phyloP scores from a whole-genome alignment of 2,329 filamentous ascomycete species.

The Xylaria hypoxylon region DNA sequence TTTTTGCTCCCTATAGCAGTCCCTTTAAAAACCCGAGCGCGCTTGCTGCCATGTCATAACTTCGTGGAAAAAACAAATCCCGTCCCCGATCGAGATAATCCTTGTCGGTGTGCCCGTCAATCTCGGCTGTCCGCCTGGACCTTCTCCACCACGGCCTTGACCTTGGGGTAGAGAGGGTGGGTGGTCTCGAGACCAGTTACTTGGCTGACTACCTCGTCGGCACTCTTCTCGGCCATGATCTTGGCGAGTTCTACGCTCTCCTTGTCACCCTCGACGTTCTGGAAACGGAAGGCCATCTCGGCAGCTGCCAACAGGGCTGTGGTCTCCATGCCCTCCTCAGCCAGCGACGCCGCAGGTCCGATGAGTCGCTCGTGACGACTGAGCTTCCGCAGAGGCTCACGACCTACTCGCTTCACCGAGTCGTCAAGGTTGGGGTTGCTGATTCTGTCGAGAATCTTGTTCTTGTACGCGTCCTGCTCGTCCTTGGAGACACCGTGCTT shows the following conservation, averaged over 20 bases:
- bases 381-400: constrained; percentile 93
- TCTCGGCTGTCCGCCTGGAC: constrained; percentile 76
- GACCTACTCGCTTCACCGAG: constrained; percentile 92
- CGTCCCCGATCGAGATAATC: constrained; percentile 20
- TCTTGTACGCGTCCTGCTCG: constrained; percentile 87
- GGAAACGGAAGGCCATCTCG: constrained; percentile 95
- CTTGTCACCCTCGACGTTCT: constrained; percentile 90
- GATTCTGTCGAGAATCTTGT: constrained; percentile 92
- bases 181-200: constrained; percentile 82
- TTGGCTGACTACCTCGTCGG: constrained; percentile 81
- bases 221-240: constrained; percentile 79
- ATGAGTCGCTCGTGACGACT: constrained; percentile 96
- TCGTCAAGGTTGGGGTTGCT: constrained; percentile 94
- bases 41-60: constrained; percentile 47
- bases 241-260: constrained; percentile 88
- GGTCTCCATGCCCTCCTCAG: constrained; percentile 80
- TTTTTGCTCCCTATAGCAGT: constrained; percentile 43
- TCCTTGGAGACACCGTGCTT: constrained; percentile 83
- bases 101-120: constrained; percentile 49
- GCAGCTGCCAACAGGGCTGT: constrained; percentile 82
- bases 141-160: constrained; percentile 82
- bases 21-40: constrained; percentile 38
- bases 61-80: constrained; percentile 44
- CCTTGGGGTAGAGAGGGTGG: constrained; percentile 81
- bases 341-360: constrained; percentile 88